Evolutionary conservation across 2,329 filamentous ascomycete genomes (phyloP).

Genomic region (Cladosporium halotolerans): DNA sequence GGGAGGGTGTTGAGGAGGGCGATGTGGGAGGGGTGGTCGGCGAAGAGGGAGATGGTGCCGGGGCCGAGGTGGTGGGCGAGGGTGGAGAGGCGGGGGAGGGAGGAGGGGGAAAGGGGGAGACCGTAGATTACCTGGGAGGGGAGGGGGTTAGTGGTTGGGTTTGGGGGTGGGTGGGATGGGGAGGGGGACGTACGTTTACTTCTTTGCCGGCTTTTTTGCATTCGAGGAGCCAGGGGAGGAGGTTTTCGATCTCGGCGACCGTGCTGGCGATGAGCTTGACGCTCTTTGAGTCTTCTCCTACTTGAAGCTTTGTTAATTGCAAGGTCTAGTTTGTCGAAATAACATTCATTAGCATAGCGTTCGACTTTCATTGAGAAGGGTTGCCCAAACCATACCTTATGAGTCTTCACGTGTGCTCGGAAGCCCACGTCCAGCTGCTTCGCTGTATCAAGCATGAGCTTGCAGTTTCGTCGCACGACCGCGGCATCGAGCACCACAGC

Average conservation of each 20-base stretch:
- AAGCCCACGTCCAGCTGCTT: constrained; percentile 57
- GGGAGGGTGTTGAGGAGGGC: constrained; percentile 42
- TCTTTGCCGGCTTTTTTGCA: constrained; percentile 48
- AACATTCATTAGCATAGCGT: not conserved
- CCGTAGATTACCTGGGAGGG: constrained; percentile 58
- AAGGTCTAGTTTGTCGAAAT: constrained; percentile 45
- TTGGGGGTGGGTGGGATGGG: not conserved
- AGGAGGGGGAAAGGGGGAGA: constrained; percentile 59
- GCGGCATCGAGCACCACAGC: constrained; percentile 62
- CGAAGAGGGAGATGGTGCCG: constrained; percentile 55
- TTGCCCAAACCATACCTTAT: constrained; percentile 53
- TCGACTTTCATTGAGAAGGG: not conserved
- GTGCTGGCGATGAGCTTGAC: constrained; percentile 67
- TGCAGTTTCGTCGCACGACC: constrained; percentile 61
- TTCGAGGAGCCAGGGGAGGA: constrained; percentile 48
- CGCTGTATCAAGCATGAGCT: constrained; percentile 62
- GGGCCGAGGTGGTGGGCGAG: constrained; percentile 53
- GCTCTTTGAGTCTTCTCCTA: constrained; percentile 50
- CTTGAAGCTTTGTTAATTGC: constrained; percentile 62
- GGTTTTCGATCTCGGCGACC: constrained; percentile 62
- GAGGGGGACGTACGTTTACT: constrained; percentile 49
- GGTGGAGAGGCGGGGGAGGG: constrained; percentile 52
- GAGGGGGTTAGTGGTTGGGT: not conserved
- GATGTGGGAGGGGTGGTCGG: constrained; percentile 63
- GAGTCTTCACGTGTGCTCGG: constrained; percentile 75